phyloP scores from a whole-genome alignment of 345 rosid species.

The Balakata baccata region DNA sequence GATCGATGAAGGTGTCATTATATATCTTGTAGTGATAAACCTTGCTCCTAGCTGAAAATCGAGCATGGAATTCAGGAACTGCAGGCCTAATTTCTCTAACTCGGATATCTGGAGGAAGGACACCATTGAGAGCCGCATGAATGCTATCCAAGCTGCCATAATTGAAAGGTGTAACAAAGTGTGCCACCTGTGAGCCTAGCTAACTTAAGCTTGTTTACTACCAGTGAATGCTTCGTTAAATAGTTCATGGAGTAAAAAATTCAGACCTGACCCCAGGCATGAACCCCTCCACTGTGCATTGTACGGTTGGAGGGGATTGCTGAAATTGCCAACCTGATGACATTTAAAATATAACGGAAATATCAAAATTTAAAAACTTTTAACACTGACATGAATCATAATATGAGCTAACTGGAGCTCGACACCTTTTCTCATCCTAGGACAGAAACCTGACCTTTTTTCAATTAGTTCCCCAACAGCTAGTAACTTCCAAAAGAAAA shows the following conservation, averaged over 20 bases:
- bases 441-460: no score
- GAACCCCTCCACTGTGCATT: conserved; percentile 85
- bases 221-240: conserved; percentile 14
- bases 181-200: conserved; percentile 69
- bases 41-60: conserved; percentile 73
- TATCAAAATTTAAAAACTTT: not conserved
- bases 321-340: conserved; percentile 89
- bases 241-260: conserved; percentile 22
- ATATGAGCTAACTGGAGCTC: not conserved
- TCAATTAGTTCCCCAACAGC: no score
- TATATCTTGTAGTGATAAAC: conserved; percentile 76
- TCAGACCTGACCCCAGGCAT: conserved; percentile 94
- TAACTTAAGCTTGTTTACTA: conserved; percentile 20
- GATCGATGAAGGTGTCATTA: conserved; percentile 74
- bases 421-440: no score
- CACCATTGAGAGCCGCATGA: conserved; percentile 78
- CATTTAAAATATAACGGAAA: not conserved
- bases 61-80: conserved; percentile 73
- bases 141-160: conserved; percentile 56
- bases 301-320: conserved; percentile 76
- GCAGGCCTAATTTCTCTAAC: conserved; percentile 82
- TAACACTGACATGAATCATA: not conserved
- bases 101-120: conserved; percentile 79
- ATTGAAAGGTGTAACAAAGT: conserved; percentile 82
- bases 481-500: no score